Evolutionary conservation across 768 basidiomycete species (phyloP), one percentile per base, ranked within the genome.

Genomic region (Jaapia argillacea): DNA sequence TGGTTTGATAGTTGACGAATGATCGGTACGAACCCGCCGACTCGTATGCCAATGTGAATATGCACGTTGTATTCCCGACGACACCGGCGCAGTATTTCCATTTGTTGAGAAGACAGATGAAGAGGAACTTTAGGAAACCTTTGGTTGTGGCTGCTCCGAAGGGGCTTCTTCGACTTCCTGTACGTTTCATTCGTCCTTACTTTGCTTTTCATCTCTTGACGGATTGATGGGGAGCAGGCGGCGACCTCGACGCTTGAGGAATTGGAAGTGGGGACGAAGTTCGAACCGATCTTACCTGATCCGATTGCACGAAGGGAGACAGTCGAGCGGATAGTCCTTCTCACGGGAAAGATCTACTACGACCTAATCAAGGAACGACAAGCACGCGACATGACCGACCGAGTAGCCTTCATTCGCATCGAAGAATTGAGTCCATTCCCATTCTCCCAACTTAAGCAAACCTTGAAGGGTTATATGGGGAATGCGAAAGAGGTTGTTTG

Each of bases 51-150:
- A 83, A 84, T 50, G 70, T 91, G 46, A 94, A 94, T 57, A 83
- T 93, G 73, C 81, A 84, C 40, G 75, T 93, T 24, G 74, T 74
- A 3, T 92, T 81, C 62, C 88, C 89, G 0, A 92, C 90, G 1
- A 93, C 91, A 0, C 77, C 92, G 0, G 85, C 87, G 1, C 88
- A 94, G 45, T 90, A 92, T 52, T 96, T 94, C 76, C 92, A 96
- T 58, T 69, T 94, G 1, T 68, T 96, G n/a, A 70, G 92, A 43
- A 70, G 91, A 39, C 92, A 94, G 59, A 75, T 92, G 55, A 70
- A 72, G 54, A 70, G 91, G 36, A 89, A 90, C 50, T 93, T 81
- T 64, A 70, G 91, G 44, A 92, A 88, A 57, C 92, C 91, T 0
- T 65, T 94, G 39, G 67, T 94, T 23, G 76, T 96, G 4, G 85